These are phyloP conservation scores for Colletotrichum aenigma DNA, from an alignment of 2,329 filamentous ascomycete species.

Conservation along the genomic window DNA sequence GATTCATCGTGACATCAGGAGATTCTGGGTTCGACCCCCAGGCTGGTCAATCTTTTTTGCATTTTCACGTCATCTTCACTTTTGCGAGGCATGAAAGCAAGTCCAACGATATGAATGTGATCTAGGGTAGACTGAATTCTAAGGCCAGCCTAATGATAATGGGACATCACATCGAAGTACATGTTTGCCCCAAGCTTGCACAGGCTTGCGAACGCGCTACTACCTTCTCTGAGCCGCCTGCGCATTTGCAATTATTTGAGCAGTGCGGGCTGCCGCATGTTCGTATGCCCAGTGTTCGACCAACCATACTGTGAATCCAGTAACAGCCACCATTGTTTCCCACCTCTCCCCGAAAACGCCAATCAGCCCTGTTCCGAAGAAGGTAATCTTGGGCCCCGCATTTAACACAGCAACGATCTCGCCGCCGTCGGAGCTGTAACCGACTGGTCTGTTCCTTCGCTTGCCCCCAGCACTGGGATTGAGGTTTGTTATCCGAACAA, in stretches of 20 bases:
- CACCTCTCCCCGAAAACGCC: slow-evolving; percentile 7
- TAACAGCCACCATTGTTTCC: neutral
- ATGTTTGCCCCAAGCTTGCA: too few relatives aligned
- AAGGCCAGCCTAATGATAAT: neutral
- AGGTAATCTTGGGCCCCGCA: neutral
- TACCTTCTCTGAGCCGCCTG: rapidly evolving
- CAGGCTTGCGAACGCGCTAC: too few relatives aligned
- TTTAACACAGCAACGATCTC: slow-evolving; percentile 16
- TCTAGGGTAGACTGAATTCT: neutral
- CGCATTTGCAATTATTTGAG: too few relatives aligned
- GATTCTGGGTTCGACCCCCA: slow-evolving; percentile 22
- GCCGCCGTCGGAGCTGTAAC: neutral
- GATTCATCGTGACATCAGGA: slow-evolving; percentile 23
- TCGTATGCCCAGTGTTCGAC: too few relatives aligned
- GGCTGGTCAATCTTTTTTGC: slow-evolving; percentile 11
- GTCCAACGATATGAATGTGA: neutral
- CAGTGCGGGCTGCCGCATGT: too few relatives aligned
- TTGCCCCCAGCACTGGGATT: neutral
- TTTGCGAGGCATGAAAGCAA: neutral
- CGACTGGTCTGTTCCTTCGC: neutral
- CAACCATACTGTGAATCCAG: neutral
- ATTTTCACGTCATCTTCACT: neutral
- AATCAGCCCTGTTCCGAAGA: slow-evolving; percentile 10
- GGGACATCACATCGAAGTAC: too few relatives aligned
- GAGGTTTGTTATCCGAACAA: neutral